Percentiles rank a stretch among this genome's conserved stretches.
Evolutionary conservation across 1,284 basidiomycete species (phyloP).

Genomic region (Naganishia sp.): DNA sequence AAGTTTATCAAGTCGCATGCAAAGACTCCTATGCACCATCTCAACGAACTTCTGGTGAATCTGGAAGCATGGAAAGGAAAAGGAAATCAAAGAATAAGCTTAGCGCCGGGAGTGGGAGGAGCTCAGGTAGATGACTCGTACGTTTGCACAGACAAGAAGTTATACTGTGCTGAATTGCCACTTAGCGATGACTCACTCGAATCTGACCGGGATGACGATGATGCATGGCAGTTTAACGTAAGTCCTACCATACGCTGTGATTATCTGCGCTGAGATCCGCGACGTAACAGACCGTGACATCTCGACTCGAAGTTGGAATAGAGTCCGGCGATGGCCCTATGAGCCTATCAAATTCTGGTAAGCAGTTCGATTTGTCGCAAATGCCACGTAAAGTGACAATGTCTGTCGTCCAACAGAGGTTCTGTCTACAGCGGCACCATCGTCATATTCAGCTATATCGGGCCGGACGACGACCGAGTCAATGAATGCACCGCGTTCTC

Average conservation of each 20-base stretch:
- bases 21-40: conserved; percentile 67
- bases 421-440: conserved; percentile 14
- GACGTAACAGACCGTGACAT: conserved; percentile 42
- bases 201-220: conserved; percentile 33
- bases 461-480: conserved; percentile 16
- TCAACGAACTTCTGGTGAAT: conserved; percentile 81
- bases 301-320: conserved; percentile 29
- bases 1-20: conserved; percentile 85
- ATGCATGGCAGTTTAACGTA: conserved; percentile 54
- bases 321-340: conserved; percentile 22
- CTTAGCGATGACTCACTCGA: conserved; percentile 35
- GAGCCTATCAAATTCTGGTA: conserved; percentile 11
- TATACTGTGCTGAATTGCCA: background rate
- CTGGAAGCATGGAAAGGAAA: conserved; percentile 75
- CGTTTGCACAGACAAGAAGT: background rate
- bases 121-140: conserved; percentile 46
- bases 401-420: too few relatives aligned
- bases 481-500: conserved; percentile 47
- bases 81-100: conserved; percentile 75
- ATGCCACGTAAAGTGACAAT: too few relatives aligned
- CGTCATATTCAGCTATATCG: conserved; percentile 4
- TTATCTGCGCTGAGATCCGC: background rate
- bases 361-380: background rate
- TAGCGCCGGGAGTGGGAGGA: conserved; percentile 60
- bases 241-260: conserved; percentile 15